Evolutionary conservation across 176 grass and related monocot genomes (phyloP).

Genomic region (Zea luxurians): DNA sequence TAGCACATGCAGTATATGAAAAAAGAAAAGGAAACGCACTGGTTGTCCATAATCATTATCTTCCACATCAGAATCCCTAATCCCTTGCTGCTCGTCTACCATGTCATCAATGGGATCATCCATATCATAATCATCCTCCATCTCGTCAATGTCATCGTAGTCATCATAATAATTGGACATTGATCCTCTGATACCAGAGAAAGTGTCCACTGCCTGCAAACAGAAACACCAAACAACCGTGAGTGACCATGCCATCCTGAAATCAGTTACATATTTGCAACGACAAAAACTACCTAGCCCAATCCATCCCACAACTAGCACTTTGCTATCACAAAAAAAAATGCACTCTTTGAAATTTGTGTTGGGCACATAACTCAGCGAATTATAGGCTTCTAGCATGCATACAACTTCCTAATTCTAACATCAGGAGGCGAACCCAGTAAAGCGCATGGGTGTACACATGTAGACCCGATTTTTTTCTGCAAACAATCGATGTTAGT

Average conservation of each 20-base stretch:
- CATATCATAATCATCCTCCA: constrained; percentile 88
- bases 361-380: background rate
- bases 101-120: constrained; percentile 64
- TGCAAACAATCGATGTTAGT: too few species aligned
- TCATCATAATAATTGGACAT: constrained; percentile 71
- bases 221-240: constrained; percentile 13
- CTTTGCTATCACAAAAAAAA: too few species aligned
- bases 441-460: background rate
- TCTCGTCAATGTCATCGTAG: constrained; percentile 61
- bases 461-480: too few species aligned
- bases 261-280: constrained; percentile 3
- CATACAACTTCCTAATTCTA: background rate
- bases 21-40: constrained; percentile 41
- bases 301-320: too few species aligned
- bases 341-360: too few species aligned
- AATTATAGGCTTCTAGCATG: background rate
- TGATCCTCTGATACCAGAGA: constrained; percentile 24
- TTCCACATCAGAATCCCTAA: constrained; percentile 75
- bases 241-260: background rate
- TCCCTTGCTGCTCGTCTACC: constrained; percentile 53
- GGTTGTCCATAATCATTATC: constrained; percentile 60
- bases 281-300: too few species aligned
- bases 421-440: background rate
- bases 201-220: constrained; percentile 39
- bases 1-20: background rate